These are phyloP conservation scores for Alternaria novae-zelandiae DNA, from an alignment of 2,329 filamentous ascomycete species.

Conservation along the genomic window DNA sequence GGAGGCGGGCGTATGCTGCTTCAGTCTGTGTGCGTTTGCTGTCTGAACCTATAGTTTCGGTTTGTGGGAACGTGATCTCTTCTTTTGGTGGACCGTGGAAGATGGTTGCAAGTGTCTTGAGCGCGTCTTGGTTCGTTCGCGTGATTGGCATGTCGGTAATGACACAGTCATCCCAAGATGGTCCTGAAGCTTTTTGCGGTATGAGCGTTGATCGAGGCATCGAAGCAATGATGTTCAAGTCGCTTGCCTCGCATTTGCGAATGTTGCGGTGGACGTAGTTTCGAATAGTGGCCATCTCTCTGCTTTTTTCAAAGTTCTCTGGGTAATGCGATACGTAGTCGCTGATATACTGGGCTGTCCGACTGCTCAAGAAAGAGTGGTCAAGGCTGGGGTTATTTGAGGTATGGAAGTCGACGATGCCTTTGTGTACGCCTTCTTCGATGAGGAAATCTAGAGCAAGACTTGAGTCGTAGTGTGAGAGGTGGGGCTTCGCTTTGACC, in stretches of 20 bases:
- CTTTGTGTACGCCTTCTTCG: constrained; percentile 57
- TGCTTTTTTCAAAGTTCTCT: constrained; percentile 59
- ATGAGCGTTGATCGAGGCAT: constrained; percentile 62
- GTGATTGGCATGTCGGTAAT: constrained; percentile 60
- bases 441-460: constrained; percentile 61
- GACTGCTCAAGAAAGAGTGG: constrained; percentile 60
- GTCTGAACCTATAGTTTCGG: constrained; percentile 30
- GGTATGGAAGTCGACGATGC: constrained; percentile 58
- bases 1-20: constrained; percentile 59
- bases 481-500: constrained; percentile 39
- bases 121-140: constrained; percentile 59
- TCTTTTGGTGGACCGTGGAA: constrained; percentile 60
- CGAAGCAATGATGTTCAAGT: constrained; percentile 63
- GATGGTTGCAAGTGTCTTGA: constrained; percentile 62
- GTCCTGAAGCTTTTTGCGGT: constrained; percentile 50
- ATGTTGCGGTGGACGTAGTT: constrained; percentile 57
- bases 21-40: constrained; percentile 52
- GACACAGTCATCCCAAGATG: constrained; percentile 45
- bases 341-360: constrained; percentile 64
- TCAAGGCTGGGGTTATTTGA: constrained; percentile 59
- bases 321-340: constrained; percentile 63
- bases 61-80: constrained; percentile 46
- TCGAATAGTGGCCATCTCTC: constrained; percentile 54
- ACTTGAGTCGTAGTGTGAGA: constrained; percentile 47
- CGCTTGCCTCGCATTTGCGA: constrained; percentile 61